Evolutionary conservation across 257 asterid genomes (phyloP), one percentile per base, ranked within the genome.

Genomic region (Penstemon davidsonii): DNA sequence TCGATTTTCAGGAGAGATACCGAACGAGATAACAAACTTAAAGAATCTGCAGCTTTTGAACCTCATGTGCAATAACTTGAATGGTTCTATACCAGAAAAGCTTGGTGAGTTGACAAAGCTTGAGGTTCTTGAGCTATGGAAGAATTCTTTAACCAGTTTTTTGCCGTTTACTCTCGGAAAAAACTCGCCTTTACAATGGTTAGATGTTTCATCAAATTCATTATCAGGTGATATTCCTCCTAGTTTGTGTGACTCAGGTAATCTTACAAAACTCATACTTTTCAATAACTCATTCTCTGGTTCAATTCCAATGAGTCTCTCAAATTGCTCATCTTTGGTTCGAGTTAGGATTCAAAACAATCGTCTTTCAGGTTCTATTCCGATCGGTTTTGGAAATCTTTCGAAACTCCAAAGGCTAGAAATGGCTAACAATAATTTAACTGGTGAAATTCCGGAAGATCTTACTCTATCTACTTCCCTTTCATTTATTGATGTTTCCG

Each of bases 251-350:
- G 78, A 71, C 10, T 68, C 75, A 15, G 88, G 89, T 46, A 84
- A 83, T 55, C 87, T 90, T 69, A 90, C 89, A 15, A 88, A 88
- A 51, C 92, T 90, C 75, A 88, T 90, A 6, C 90, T 90, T 12
- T 86, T 88, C 74, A 84, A 88, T 59, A 90, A 88, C 85, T 84
- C 87, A 11, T 82, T 90, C 71, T 74, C 95, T 2, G 96, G 96
- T 51, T 66, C 80, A 2, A 83, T 90, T 19, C 97, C 97, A 15
- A 42, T 47, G 33, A 81, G 84, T 72, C 75, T 90, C 1, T 67
- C 88, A 0, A 86, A 82, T 33, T 90, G 97, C 68, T 83, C 92
- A 33, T 78, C 92, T 2, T 72, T 90, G 38, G 76, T 86, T 53
- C 84, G 97, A 0, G 94, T 90, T 62, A 75, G 97, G 78, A 73